These are phyloP conservation scores for Scutellaria baicalensis DNA, from an alignment of 257 asterid species.

Conservation along the genomic window DNA sequence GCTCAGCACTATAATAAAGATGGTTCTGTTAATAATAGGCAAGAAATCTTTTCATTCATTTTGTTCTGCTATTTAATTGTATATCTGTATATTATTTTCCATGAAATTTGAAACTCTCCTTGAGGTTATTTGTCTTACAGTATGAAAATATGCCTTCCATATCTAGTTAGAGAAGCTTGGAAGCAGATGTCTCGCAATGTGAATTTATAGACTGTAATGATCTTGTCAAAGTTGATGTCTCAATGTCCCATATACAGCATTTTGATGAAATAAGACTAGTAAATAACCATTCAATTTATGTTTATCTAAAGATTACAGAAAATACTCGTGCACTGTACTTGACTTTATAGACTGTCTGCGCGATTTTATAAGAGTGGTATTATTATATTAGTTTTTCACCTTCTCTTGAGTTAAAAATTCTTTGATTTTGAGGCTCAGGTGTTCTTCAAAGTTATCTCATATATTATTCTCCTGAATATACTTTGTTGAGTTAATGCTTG, in stretches of 20 bases:
- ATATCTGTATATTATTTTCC: neutral
- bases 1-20: conserved; percentile 98
- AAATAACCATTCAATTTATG: neutral
- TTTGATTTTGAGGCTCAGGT: neutral
- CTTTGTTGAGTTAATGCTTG: neutral
- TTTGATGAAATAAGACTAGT: neutral
- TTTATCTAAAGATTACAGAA: neutral
- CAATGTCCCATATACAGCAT: neutral
- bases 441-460: neutral
- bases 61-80: neutral
- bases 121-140: neutral
- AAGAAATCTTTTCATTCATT: conserved; percentile 17
- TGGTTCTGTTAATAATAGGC: conserved; percentile 80
- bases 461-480: neutral
- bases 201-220: neutral
- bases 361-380: neutral
- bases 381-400: neutral
- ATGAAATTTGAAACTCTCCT: neutral
- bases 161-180: neutral
- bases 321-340: neutral
- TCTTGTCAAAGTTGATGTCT: neutral
- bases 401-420: neutral
- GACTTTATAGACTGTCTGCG: neutral
- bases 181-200: neutral
- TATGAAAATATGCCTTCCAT: neutral